These are phyloP conservation scores for Aspergillus hancockii DNA, from an alignment of 495 filamentous ascomycete genomes.

Conservation along the genomic window DNA sequence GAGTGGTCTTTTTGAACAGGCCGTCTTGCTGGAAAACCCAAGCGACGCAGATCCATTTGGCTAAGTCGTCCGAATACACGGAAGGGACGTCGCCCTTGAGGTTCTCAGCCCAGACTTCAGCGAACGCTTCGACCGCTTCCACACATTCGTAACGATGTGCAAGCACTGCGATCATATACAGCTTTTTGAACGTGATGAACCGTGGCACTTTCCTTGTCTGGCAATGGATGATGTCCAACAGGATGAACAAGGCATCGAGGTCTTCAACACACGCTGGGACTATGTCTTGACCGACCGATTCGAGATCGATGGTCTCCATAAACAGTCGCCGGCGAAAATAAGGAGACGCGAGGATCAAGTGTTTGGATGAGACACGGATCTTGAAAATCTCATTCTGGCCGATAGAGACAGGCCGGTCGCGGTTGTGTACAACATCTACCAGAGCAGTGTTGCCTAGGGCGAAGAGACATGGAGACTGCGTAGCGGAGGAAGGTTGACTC, in stretches of 20 bases:
- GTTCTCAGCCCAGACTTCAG: conserved; percentile 40
- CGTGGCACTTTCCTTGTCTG: conserved; percentile 41
- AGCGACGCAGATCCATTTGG: conserved; percentile 33
- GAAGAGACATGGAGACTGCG: neutral
- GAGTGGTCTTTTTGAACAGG: conserved; percentile 9
- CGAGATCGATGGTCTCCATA: conserved; percentile 11
- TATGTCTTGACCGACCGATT: neutral
- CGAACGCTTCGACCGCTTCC: conserved; percentile 45
- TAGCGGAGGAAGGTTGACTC: neutral
- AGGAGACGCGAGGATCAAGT: conserved; percentile 43
- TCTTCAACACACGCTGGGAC: conserved; percentile 31
- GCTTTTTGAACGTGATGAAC: conserved; percentile 35
- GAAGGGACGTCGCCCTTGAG: conserved; percentile 14
- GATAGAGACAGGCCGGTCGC: neutral
- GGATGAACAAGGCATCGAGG: conserved; percentile 38
- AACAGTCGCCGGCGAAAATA: conserved; percentile 28
- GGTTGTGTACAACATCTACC: neutral
- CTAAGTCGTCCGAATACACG: conserved; percentile 18
- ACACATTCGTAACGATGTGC: conserved; percentile 49
- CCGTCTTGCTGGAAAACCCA: conserved; percentile 21
- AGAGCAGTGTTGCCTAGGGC: neutral
- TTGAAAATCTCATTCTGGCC: neutral
- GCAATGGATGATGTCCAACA: conserved; percentile 52
- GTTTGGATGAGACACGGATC: conserved; percentile 46
- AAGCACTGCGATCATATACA: conserved; percentile 48